phyloP scores from a whole-genome alignment of 1,139 yeast genomes.

The Kodamaea alishanica region DNA sequence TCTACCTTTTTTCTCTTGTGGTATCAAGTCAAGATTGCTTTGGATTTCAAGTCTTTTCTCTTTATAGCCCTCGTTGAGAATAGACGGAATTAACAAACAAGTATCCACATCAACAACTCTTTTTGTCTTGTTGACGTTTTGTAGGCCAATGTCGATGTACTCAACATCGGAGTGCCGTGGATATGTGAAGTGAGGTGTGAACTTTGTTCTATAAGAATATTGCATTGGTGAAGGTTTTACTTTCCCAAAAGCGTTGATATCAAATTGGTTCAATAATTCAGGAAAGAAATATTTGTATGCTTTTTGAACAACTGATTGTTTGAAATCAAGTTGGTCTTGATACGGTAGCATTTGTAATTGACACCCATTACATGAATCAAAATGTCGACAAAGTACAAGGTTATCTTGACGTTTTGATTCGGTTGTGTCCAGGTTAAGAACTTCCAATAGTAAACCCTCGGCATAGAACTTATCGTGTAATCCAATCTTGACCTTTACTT shows the following conservation, averaged over 20 bases:
- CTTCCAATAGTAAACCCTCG: slow-evolving; percentile 27
- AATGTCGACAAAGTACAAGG: slow-evolving; percentile 59
- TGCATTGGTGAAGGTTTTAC: slow-evolving; percentile 31
- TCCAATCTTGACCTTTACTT: slow-evolving; percentile 26
- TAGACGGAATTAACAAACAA: slow-evolving; percentile 31
- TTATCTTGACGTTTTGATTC: slow-evolving; percentile 23
- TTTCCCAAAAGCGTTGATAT: slow-evolving; percentile 11
- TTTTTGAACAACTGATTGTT: slow-evolving; percentile 27
- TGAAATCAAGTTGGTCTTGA: slow-evolving; percentile 35
- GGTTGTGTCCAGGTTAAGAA: slow-evolving; percentile 14
- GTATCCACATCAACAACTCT: slow-evolving; percentile 27
- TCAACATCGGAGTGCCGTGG: slow-evolving; percentile 10
- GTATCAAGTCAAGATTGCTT: slow-evolving; percentile 4
- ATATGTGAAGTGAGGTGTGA: slow-evolving; percentile 34
- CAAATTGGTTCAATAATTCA: slow-evolving; percentile 12
- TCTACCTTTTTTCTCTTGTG: slow-evolving; percentile 8
- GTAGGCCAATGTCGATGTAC: slow-evolving; percentile 29
- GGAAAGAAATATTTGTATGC: slow-evolving; percentile 39
- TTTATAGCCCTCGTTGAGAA: slow-evolving; percentile 22
- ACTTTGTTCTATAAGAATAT: slow-evolving; percentile 34
- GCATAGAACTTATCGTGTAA: slow-evolving; percentile 31
- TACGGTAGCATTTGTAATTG: slow-evolving; percentile 44
- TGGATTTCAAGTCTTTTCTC: slow-evolving; percentile 12
- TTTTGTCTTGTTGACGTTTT: slow-evolving; percentile 22
- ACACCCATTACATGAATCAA: slow-evolving; percentile 63